A percentile compares a stretch with the other conserved stretches of the same genome.
phyloP scores from a whole-genome alignment of 192 early-diverging fungal species.

The Helicostylum pulchrum region DNA sequence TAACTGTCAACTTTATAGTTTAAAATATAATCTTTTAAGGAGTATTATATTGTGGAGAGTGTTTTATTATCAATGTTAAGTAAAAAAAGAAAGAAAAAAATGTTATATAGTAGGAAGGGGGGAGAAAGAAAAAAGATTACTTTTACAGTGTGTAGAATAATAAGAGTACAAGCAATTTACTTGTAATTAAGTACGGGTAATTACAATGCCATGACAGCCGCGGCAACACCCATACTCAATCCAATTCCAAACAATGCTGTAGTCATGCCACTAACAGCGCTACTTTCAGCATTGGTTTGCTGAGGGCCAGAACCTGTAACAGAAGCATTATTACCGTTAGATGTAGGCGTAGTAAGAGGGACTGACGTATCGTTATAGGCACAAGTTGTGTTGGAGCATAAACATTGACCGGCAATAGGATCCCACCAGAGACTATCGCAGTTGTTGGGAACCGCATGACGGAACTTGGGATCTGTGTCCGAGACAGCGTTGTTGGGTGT shows the following conservation, averaged over 20 bases:
- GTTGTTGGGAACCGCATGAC: conserved; percentile 50
- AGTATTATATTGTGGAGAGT: no score
- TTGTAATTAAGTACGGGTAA: no score
- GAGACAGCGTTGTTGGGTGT: conserved; percentile 34
- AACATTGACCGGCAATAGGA: conserved; percentile 58
- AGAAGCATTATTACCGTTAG: conserved; percentile 10
- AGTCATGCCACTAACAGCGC: not conserved
- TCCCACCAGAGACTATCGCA: conserved; percentile 73
- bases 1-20: no score
- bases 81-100: no score
- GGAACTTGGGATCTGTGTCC: conserved; percentile 29
- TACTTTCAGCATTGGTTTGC: not conserved
- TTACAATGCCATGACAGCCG: not conserved
- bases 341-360: not conserved
- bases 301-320: not conserved
- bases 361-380: conserved; percentile 51
- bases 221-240: conserved; percentile 3
- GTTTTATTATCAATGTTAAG: no score
- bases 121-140: no score
- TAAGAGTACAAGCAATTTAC: no score
- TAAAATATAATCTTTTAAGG: no score
- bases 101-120: no score
- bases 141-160: no score
- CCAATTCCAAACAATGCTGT: not conserved
- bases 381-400: conserved; percentile 55